These are phyloP conservation scores for Plasmodium vivax DNA, from an alignment of 169 alveolate species.

Conservation along the genomic window DNA sequence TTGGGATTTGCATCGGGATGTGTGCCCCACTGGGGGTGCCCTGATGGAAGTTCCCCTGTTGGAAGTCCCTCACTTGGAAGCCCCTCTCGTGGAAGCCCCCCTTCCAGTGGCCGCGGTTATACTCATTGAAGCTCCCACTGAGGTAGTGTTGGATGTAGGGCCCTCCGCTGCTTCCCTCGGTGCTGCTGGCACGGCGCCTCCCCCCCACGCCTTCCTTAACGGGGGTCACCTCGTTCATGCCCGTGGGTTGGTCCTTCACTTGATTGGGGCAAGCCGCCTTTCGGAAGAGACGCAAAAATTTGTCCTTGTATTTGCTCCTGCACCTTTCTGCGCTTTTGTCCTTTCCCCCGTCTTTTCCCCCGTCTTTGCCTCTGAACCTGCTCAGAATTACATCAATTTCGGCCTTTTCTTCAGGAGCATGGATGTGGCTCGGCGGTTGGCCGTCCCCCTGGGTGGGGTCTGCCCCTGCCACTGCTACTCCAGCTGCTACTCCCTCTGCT, in stretches of 20 bases:
- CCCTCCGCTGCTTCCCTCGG: neutral
- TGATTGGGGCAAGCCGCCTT: neutral
- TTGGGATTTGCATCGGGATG: neutral
- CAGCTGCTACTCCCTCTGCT: neutral
- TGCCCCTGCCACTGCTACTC: neutral
- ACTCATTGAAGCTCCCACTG: neutral
- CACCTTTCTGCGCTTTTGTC: neutral
- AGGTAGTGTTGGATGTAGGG: neutral
- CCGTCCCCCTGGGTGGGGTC: neutral
- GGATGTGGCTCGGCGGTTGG: neutral
- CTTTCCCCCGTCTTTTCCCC: neutral
- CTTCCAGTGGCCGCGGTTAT: neutral
- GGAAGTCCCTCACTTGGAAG: neutral
- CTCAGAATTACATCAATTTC: constrained; percentile 3
- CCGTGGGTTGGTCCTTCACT: neutral
- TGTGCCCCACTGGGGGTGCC: neutral
- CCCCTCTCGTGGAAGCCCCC: no score
- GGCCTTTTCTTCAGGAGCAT: neutral
- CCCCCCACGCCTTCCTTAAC: neutral
- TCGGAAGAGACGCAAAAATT: constrained; percentile 12
- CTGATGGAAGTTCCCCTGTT: neutral
- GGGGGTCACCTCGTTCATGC: neutral
- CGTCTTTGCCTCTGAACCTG: neutral
- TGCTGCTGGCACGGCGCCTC: neutral
- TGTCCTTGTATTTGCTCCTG: neutral